Evolutionary conservation across 176 grass and related monocot species (phyloP).

Genomic region (Otatea glauca): DNA sequence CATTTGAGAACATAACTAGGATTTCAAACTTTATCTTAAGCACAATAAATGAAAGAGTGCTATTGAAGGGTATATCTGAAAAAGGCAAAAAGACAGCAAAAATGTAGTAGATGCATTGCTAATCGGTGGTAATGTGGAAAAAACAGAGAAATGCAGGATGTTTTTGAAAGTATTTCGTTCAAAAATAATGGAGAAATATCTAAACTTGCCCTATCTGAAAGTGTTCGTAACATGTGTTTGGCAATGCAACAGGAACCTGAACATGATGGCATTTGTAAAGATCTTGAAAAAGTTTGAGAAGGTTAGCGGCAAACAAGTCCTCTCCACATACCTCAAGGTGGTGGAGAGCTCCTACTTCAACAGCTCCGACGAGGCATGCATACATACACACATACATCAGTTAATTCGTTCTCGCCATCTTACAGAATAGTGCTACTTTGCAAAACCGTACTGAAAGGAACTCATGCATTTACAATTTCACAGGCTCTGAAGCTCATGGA

Average conservation of each 20-base stretch:
- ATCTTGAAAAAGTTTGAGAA: constrained; percentile 93
- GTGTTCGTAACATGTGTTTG: constrained; percentile 1
- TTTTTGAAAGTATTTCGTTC: not conserved
- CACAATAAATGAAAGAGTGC: not conserved
- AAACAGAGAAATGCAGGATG: not conserved
- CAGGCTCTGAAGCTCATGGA: constrained; percentile 75
- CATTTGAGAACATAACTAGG: not conserved
- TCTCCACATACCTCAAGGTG: constrained; percentile 67
- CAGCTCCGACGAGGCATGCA: constrained; percentile 64
- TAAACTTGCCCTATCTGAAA: not conserved
- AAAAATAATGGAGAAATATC: not conserved
- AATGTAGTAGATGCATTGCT: not conserved
- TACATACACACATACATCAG: not conserved
- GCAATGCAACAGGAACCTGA: constrained; percentile 60
- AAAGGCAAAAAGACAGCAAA: no score
- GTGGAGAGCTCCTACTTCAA: constrained; percentile 94
- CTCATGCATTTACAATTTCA: not conserved
- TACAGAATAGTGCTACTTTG: not conserved
- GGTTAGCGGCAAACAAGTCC: constrained; percentile 61
- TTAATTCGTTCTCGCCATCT: not conserved
- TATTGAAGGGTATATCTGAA: no score
- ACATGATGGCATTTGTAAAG: constrained; percentile 87
- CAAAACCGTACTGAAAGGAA: not conserved
- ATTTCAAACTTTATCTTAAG: not conserved
- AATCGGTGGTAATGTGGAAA: not conserved